Base-by-base conservation (phyloP, 23 red algal species). In the Chondrus crispus region DNA sequence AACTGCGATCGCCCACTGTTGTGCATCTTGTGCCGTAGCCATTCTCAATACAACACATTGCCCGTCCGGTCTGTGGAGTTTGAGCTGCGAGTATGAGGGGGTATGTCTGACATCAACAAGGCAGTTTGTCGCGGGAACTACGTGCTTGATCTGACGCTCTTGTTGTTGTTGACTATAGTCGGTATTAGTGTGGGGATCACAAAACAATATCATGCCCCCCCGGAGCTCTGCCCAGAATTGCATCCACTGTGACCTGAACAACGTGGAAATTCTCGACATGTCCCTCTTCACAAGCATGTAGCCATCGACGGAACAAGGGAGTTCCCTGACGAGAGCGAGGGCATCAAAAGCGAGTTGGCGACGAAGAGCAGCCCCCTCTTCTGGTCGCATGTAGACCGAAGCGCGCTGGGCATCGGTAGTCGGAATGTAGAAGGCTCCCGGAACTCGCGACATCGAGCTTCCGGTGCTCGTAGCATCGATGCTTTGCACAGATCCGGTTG, bases 341-440 rank as follows among this genome's bases (percentile, higher is more conserved):
- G 89, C 89, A 79, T 92, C 89, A 68, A 92, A 84, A 30, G 77
- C 89, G 18, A 84, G 52, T 32, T 82, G 77, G 22, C 89, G 75
- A 41, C 89, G 74, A 2, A 84, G 63, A 6, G 89, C 89, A 62
- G 89, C 76, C 46, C 89, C 89, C 55, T 84, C 89, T 46, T 64
- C 87, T 30, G 87, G 87, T 54, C 62, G 72, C 87, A 90, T 90
- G 72, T 90, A 80, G 37, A 46, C 53, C 47, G 87, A 90, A 39
- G 87, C 87, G 53, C 87, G 49, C 33, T 90, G 72, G 3, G 73
- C 87, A 3, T 80, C 73, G 28, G 87, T 26, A 62, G 78, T 90
- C 38, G 87, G 87, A 46, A 90, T 90, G 62, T 90, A 90, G 72
- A 90, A 90, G 40, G 87, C 87, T n/a, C 87, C 53, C 16, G 87